These are phyloP conservation scores for Lipomyces sp. DNA, from an alignment of 805 yeast genomes.

Conservation along the genomic window DNA sequence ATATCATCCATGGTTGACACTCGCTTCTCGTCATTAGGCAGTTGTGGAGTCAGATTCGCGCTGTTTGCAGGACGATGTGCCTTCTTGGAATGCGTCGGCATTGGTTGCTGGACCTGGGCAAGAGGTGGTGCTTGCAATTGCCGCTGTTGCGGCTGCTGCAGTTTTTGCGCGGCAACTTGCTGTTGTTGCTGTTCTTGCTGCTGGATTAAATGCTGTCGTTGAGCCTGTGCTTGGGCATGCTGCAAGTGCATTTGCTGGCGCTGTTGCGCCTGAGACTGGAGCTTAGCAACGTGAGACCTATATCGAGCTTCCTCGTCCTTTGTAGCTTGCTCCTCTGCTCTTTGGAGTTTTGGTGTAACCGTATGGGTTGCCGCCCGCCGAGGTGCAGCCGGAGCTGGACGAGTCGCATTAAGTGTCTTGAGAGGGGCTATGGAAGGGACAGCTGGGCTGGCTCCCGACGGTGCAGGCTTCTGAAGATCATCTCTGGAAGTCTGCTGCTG, in stretches of 20 bases:
- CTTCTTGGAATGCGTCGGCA: slow-evolving; percentile 46
- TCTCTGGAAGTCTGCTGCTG: slow-evolving; percentile 24
- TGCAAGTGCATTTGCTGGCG: slow-evolving; percentile 33
- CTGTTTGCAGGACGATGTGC: slow-evolving; percentile 37
- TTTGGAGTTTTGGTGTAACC: background rate
- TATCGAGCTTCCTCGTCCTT: slow-evolving; percentile 37
- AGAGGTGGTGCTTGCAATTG: slow-evolving; percentile 11
- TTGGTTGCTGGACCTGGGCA: slow-evolving; percentile 48
- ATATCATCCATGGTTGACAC: slow-evolving; percentile 65
- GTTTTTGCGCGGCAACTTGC: slow-evolving; percentile 24
- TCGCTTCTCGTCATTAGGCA: slow-evolving; percentile 23
- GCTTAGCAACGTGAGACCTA: slow-evolving; percentile 34
- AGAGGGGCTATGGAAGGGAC: slow-evolving; percentile 21
- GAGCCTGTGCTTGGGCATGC: slow-evolving; percentile 26
- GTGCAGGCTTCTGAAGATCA: background rate
- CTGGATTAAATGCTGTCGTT: slow-evolving; percentile 26
- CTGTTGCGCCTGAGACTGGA: slow-evolving; percentile 36
- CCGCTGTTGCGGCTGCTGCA: slow-evolving; percentile 37
- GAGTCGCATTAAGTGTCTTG: slow-evolving; percentile 30
- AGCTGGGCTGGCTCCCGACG: background rate
- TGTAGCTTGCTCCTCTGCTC: slow-evolving; percentile 12
- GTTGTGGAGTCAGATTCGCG: slow-evolving; percentile 13
- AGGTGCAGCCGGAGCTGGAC: slow-evolving; percentile 35
- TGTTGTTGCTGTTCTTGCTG: slow-evolving; percentile 35
- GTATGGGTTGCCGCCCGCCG: slow-evolving; percentile 18